Conservation (phyloP, 306 rosid species). For the Dryas drummondii region DNA sequence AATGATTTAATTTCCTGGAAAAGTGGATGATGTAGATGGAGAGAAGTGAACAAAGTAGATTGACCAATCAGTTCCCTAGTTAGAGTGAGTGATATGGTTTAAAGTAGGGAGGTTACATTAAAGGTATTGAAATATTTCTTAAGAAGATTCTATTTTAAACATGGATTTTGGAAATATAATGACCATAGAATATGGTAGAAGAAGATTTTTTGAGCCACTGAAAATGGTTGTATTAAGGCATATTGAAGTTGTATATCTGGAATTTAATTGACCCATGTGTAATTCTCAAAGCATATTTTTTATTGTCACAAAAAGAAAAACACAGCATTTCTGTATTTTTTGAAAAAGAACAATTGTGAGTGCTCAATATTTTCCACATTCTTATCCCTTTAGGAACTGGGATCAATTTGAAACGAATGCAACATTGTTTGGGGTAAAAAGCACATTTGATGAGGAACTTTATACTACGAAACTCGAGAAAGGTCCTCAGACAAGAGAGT, state of each 20-base stretch:
- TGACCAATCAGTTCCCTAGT: neutral
- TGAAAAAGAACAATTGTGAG: too few relatives aligned
- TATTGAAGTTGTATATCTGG: neutral
- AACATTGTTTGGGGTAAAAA: slow-evolving; percentile 84
- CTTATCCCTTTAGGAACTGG: slow-evolving; percentile 61
- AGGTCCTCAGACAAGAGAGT: slow-evolving; percentile 74
- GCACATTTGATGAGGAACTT: slow-evolving; percentile 83
- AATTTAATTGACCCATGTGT: neutral
- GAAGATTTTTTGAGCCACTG: neutral
- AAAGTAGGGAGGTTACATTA: neutral
- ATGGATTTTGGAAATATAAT: neutral
- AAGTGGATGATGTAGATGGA: neutral
- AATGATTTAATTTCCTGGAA: neutral
- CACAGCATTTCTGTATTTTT: neutral
- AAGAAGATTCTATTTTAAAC: neutral
- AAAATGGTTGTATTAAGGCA: neutral
- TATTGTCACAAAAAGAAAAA: neutral
- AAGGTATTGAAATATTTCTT: neutral
- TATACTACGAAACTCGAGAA: slow-evolving; percentile 88
- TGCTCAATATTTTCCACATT: slow-evolving; percentile 4
- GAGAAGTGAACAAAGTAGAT: slow-evolving; percentile 2
- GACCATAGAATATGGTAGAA: neutral
- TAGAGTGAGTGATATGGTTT: neutral
- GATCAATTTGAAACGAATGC: slow-evolving; percentile 89
- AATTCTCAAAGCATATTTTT: neutral